Conservation (phyloP, 2,329 filamentous ascomycete species). For the Fusarium tricinctum region DNA sequence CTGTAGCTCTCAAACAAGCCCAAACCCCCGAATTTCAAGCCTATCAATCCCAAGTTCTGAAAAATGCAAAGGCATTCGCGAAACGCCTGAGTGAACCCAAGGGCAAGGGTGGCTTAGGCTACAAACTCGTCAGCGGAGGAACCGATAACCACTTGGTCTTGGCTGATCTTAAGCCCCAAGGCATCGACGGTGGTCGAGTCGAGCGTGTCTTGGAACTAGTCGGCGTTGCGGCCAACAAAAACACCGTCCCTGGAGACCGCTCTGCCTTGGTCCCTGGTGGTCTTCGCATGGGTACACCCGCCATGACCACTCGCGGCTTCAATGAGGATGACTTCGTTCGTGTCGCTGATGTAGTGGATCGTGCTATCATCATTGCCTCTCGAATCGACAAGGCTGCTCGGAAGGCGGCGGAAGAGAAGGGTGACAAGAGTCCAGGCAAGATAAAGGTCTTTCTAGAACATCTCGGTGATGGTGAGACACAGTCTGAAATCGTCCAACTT, state of each 20-base stretch:
- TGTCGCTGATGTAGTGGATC: constrained; percentile 88
- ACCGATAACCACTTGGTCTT: constrained; percentile 98
- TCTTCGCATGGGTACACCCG: constrained; percentile 92
- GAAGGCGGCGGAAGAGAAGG: constrained; percentile 76
- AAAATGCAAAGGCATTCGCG: constrained; percentile 91
- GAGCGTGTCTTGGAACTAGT: constrained; percentile 92
- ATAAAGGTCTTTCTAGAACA: constrained; percentile 77
- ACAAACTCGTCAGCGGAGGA: constrained; percentile 91
- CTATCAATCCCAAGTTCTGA: constrained; percentile 91
- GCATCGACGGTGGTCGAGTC: constrained; percentile 88
- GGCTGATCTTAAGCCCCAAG: constrained; percentile 89
- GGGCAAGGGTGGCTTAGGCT: constrained; percentile 82
- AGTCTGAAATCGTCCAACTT: constrained; percentile 79
- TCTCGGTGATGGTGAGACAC: constrained; percentile 75
- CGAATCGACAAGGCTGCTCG: constrained; percentile 80
- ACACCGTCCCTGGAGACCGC: constrained; percentile 95
- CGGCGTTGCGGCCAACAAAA: constrained; percentile 99
- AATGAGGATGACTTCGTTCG: constrained; percentile 87
- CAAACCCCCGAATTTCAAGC: constrained; percentile 89
- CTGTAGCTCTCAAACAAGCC: constrained; percentile 94
- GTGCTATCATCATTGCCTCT: constrained; percentile 82
- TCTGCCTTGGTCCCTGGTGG: constrained; percentile 94
- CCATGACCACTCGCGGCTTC: constrained; percentile 98
- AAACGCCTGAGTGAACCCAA: constrained; percentile 75
- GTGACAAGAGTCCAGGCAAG: constrained; percentile 74